These are phyloP conservation scores for Lactarius sanguifluus DNA, from an alignment of 768 basidiomycete genomes.

Conservation along the genomic window DNA sequence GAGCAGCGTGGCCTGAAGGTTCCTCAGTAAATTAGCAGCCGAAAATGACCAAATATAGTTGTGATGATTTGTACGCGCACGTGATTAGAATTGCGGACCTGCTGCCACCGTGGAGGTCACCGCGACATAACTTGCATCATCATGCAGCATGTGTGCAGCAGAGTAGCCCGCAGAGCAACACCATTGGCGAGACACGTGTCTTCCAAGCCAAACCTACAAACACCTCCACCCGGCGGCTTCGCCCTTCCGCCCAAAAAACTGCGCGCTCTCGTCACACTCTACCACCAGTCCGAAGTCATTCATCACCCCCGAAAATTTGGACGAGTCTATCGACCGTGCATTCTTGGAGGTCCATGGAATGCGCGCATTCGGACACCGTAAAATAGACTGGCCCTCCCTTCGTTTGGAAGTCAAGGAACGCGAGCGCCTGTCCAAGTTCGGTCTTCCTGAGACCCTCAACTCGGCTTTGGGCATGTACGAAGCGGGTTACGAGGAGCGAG, in stretches of 20 bases:
- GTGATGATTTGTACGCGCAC: background rate
- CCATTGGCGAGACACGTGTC: conserved; percentile 28
- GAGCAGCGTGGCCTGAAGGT: conserved; percentile 61
- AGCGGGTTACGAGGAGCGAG: conserved; percentile 7
- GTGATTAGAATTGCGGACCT: background rate
- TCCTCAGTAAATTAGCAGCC: conserved; percentile 44
- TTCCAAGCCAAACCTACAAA: conserved; percentile 21
- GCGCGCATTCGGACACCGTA: conserved; percentile 4
- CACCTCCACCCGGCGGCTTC: conserved; percentile 21
- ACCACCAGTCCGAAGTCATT: conserved; percentile 73
- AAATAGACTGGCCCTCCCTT: conserved; percentile 29
- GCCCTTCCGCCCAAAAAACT: conserved; percentile 56
- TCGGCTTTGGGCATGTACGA: conserved; percentile 8
- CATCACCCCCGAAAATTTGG: conserved; percentile 69
- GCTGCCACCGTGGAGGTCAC: background rate
- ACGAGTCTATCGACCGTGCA: conserved; percentile 60
- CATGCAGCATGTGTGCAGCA: conserved; percentile 19
- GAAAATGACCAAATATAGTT: background rate
- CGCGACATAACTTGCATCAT: background rate
- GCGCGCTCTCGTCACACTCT: conserved; percentile 73
- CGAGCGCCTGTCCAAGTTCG: conserved; percentile 20
- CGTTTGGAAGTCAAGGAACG: conserved; percentile 27
- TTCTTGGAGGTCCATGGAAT: conserved; percentile 39
- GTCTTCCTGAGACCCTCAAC: conserved; percentile 21
- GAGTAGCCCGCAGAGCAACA: conserved; percentile 3